These are phyloP conservation scores for Yamadazyma pseudoaaseri DNA, from an alignment of 1,139 yeast species.

Conservation along the genomic window DNA sequence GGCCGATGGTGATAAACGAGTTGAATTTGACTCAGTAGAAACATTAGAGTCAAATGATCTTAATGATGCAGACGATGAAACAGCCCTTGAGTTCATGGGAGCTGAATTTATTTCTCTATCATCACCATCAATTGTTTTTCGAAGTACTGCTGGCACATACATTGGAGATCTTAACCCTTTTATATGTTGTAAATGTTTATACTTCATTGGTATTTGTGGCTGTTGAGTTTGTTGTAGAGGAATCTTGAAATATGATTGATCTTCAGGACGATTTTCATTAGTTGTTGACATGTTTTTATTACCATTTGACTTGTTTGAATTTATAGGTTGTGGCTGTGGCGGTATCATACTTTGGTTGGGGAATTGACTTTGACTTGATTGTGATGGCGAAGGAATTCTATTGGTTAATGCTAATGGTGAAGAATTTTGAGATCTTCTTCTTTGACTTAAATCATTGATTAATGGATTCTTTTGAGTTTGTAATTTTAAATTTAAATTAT, in stretches of 20 bases:
- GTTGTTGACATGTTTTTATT: not conserved
- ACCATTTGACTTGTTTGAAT: not conserved
- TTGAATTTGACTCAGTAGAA: conserved; percentile 29
- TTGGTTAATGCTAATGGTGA: conserved; percentile 11
- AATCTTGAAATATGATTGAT: not conserved
- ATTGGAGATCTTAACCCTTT: conserved; percentile 78
- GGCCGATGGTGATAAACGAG: conserved; percentile 12
- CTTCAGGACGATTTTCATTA: not conserved
- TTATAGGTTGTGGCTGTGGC: conserved; percentile 4
- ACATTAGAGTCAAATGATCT: conserved; percentile 36
- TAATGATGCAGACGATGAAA: conserved; percentile 26
- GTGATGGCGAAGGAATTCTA: conserved; percentile 11
- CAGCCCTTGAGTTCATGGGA: conserved; percentile 13
- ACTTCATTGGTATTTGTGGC: conserved; percentile 3
- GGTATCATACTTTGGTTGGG: conserved; percentile 1
- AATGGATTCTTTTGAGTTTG: conserved; percentile 12
- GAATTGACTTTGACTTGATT: conserved; percentile 1
- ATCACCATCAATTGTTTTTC: conserved; percentile 38
- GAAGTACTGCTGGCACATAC: conserved; percentile 85
- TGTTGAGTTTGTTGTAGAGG: conserved; percentile 6
- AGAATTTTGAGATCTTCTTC: conserved; percentile 14
- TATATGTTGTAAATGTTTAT: conserved; percentile 47
- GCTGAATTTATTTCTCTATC: conserved; percentile 7
- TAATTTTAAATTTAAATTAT: conserved; percentile 10
- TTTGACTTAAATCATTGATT: conserved; percentile 12